Conservation (phyloP, 192 early-diverging fungal species). For the Linnemannia elongata region DNA sequence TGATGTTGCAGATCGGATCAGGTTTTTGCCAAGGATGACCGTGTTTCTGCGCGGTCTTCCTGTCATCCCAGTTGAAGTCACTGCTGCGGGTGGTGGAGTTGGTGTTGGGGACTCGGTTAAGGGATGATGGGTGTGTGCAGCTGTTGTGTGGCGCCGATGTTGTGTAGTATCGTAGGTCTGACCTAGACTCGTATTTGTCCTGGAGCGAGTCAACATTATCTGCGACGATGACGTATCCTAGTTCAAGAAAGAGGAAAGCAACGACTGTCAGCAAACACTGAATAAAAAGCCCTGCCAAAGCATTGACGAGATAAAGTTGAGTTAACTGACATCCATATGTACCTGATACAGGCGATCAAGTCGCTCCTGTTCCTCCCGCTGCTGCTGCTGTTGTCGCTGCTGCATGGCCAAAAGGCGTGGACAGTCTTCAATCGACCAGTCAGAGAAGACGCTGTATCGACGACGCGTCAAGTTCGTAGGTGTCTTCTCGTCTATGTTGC, state of each 20-base stretch:
- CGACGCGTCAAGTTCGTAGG: not conserved
- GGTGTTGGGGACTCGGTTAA: not conserved
- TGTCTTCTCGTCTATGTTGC: not conserved
- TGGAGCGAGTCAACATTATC: constrained; percentile 9
- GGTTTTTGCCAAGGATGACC: constrained; percentile 7
- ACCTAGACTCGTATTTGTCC: constrained; percentile 17
- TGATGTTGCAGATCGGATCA: not conserved
- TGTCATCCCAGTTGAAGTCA: not conserved
- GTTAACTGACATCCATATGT: not conserved
- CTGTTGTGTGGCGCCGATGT: constrained; percentile 13
- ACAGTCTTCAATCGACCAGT: constrained; percentile 36
- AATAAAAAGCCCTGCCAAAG: not conserved
- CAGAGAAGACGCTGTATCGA: constrained; percentile 40
- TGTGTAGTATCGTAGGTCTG: not conserved
- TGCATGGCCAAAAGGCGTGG: constrained; percentile 25
- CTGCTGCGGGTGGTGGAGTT: not conserved
- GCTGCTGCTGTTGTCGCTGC: constrained; percentile 1
- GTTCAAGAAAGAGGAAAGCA: not conserved
- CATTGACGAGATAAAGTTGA: no score
- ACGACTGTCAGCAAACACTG: not conserved
- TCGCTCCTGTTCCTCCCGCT: not conserved
- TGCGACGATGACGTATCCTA: not conserved
- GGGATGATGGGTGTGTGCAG: not conserved
- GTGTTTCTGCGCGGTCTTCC: constrained; percentile 25
- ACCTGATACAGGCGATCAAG: not conserved